Evolutionary conservation across 106 monocot species (phyloP), one percentile per base, ranked within the genome.

Genomic region (Dioscorea zingiberensis): DNA sequence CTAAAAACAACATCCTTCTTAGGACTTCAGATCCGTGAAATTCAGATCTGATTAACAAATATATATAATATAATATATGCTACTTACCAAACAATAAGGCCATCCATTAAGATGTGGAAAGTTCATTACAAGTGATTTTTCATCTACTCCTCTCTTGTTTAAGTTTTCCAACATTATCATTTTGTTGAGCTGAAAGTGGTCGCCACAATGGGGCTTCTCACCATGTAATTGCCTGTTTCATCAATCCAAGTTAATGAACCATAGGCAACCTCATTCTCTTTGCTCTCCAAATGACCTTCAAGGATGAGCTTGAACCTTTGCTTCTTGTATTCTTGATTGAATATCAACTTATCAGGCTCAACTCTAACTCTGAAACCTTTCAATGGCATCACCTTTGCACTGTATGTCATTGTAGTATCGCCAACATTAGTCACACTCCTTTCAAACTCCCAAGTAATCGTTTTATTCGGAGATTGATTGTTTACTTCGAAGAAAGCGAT

Each of bases 371-470:
- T 16, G 27, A 91, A 62, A 45, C 84, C 87, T 29, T 66, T 78
- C 53, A 73, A 25, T 1, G 58, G 21, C 68, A 24, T 26, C 74
- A 84, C 74, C 54, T 48, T 48, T 3, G 80, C 84, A 13, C 15
- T 60, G 69, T 92, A 92, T 13, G 60, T 76, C 60, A 63, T 69
- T 8, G 26, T 22, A 51, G 60, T 71, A 16, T 72, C 75, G 1
- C 70, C 91, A 8, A 92, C 87, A 30, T 92, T 92, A 2, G 87
- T 92, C 67, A 92, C 73, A 47, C 76, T 79, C 62, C 91, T 47
- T 17, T 16, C 53, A 59, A 92, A 87, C 59, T 48, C 71, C 44
- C 48, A 21, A 4, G 47, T 32, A 7, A 60, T 17, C 13, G 44
- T 23, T n/a, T 25, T 18, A 4, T 16, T 25, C 9, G 46, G 16